These are phyloP conservation scores for Thermothelomyces thermophilus DNA, from an alignment of 2,329 filamentous ascomycete species.

Conservation along the genomic window DNA sequence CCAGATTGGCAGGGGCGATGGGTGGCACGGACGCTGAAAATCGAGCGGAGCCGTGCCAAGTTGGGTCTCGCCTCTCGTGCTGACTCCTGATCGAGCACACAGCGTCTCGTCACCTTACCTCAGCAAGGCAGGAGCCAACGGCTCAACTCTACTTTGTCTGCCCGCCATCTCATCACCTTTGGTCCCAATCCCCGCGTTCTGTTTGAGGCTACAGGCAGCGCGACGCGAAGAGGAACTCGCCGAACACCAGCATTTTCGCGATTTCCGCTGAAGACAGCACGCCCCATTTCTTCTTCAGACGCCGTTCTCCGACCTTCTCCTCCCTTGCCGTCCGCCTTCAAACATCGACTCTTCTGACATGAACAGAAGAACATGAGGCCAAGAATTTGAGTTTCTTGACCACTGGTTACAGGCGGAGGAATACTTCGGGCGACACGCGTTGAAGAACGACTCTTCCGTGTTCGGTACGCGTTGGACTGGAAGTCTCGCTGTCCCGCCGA, in stretches of 20 bases:
- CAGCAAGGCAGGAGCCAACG: slow-evolving; percentile 15
- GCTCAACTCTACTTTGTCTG: slow-evolving; percentile 7
- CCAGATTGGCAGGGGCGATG: slow-evolving; percentile 5
- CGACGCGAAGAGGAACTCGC: neutral
- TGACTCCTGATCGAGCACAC: slow-evolving; percentile 14
- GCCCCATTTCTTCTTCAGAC: neutral
- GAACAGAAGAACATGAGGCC: slow-evolving; percentile 12
- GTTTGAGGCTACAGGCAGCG: neutral
- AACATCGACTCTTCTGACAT: neutral
- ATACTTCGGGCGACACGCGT: slow-evolving; percentile 11
- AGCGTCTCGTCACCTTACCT: slow-evolving; percentile 13
- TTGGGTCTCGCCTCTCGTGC: slow-evolving; percentile 20
- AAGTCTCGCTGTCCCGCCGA: neutral
- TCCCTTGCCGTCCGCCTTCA: neutral
- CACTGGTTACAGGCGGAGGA: slow-evolving; percentile 13
- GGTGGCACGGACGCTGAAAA: slow-evolving; percentile 14
- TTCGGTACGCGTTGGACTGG: slow-evolving; percentile 16
- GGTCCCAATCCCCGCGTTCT: neutral
- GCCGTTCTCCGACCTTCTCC: neutral
- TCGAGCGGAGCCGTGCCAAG: slow-evolving; percentile 12
- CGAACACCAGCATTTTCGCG: neutral
- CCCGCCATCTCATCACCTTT: slow-evolving; percentile 1
- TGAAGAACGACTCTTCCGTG: slow-evolving; percentile 14
- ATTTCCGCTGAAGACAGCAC: neutral
- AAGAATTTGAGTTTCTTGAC: slow-evolving; percentile 1